Evolutionary conservation across 2,329 filamentous ascomycete species (phyloP).

Genomic region (Aspergillus tamarii): DNA sequence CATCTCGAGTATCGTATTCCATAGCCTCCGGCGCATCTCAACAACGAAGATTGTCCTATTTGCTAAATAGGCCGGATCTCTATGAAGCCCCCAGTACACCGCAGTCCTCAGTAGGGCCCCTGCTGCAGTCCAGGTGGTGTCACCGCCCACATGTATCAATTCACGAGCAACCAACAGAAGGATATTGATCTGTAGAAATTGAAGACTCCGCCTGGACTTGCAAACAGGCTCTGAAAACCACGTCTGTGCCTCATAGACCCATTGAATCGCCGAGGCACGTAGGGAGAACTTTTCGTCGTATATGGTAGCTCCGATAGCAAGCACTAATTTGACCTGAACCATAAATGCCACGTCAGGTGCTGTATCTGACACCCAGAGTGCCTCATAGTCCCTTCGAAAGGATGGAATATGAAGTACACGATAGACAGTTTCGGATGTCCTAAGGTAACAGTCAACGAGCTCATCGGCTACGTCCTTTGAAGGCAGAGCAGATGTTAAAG

Average conservation of each 20-base stretch:
- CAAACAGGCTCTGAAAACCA: constrained; percentile 59
- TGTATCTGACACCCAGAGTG: constrained; percentile 47
- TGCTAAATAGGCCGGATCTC: constrained; percentile 40
- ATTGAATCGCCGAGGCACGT: constrained; percentile 53
- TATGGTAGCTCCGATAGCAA: constrained; percentile 58
- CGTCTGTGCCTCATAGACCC: constrained; percentile 61
- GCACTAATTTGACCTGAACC: constrained; percentile 60
- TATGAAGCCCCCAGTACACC: constrained; percentile 46
- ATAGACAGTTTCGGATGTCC: constrained; percentile 58
- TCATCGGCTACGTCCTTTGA: constrained; percentile 47
- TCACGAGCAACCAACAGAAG: constrained; percentile 45
- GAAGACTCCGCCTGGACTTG: constrained; percentile 56
- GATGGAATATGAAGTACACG: constrained; percentile 61
- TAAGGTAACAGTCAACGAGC: constrained; percentile 58
- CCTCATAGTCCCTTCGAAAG: constrained; percentile 59
- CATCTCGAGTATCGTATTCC: constrained; percentile 41
- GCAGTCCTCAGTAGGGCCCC: constrained; percentile 43
- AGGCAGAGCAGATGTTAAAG: constrained; percentile 50
- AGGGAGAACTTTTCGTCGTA: constrained; percentile 58
- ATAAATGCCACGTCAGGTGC: constrained; percentile 50
- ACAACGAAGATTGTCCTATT: constrained; percentile 21
- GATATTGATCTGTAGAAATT: constrained; percentile 53
- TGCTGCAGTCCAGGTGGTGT: constrained; percentile 42
- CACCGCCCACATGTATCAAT: constrained; percentile 36
- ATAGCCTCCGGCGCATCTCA: constrained; percentile 35